Evolutionary conservation across 148 eudicot species (phyloP).

Genomic region (Simmondsia chinensis): DNA sequence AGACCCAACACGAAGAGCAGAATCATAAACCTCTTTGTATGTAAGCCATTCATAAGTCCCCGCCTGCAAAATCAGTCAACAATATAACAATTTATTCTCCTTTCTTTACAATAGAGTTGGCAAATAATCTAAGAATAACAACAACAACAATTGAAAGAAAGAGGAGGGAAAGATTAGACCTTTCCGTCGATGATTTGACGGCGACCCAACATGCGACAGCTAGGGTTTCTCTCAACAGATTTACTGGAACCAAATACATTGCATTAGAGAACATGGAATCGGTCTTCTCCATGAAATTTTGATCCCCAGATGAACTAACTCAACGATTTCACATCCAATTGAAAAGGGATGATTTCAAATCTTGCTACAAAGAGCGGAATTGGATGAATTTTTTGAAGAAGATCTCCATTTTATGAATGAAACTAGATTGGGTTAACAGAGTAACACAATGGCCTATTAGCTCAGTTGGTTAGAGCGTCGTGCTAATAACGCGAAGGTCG

Average conservation of each 20-base stretch:
- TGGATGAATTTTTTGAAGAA: no score
- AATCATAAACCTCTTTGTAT: constrained; percentile 47
- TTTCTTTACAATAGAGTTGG: background rate
- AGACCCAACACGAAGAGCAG: constrained; percentile 45
- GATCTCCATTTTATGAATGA: no score
- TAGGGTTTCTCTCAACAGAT: constrained; percentile 50
- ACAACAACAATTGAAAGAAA: background rate
- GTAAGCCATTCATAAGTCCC: constrained; percentile 66
- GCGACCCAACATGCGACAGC: constrained; percentile 63
- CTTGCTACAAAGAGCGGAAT: no score
- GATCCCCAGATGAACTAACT: background rate
- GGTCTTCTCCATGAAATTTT: no score
- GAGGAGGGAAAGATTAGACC: constrained; percentile 18
- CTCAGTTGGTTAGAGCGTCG: constrained; percentile 71
- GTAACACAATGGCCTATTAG: constrained; percentile 45
- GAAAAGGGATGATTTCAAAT: no score
- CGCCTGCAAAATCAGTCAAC: constrained; percentile 24
- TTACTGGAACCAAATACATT: constrained; percentile 42
- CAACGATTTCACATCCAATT: background rate
- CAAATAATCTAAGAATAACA: background rate
- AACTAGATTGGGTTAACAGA: no score
- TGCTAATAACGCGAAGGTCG: constrained; percentile 95
- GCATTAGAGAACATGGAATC: no score
- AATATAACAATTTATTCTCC: background rate
- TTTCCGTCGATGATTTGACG: constrained; percentile 58